These are phyloP conservation scores for Coemansia sp. DNA, from an alignment of 192 early-diverging fungal species.

Conservation along the genomic window DNA sequence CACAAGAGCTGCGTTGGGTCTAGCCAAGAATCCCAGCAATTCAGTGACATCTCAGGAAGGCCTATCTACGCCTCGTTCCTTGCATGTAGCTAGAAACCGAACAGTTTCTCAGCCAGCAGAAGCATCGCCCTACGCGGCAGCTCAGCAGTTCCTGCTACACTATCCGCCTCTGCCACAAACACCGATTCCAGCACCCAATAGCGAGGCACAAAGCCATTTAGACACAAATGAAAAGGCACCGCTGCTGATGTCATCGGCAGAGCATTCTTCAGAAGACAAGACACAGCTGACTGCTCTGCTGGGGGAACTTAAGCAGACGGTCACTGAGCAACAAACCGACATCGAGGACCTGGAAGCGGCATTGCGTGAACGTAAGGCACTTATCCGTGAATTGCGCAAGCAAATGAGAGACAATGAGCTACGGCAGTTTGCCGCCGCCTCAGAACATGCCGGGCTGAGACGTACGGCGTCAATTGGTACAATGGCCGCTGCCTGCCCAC, in stretches of 20 bases:
- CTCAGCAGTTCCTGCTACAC: background rate
- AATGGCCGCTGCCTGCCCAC: background rate
- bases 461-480: constrained; percentile 20
- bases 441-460: constrained; percentile 25
- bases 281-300: constrained; percentile 3
- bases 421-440: constrained; percentile 29
- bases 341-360: constrained; percentile 30
- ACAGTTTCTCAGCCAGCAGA: background rate
- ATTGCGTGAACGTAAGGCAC: constrained; percentile 21
- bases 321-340: constrained; percentile 26
- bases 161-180: background rate
- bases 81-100: background rate
- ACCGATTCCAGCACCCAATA: background rate
- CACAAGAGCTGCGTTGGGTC: constrained; percentile 5
- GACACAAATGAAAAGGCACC: too few relatives aligned
- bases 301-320: constrained; percentile 15
- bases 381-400: constrained; percentile 30
- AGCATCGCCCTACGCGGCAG: background rate
- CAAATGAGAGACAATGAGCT: constrained; percentile 31
- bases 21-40: background rate
- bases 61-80: background rate
- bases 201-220: too few relatives aligned
- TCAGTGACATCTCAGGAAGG: background rate
- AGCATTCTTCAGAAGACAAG: background rate
- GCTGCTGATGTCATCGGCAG: too few relatives aligned